These are phyloP conservation scores for Cotoneaster glaucophyllus DNA, from an alignment of 306 rosid species.

Conservation along the genomic window DNA sequence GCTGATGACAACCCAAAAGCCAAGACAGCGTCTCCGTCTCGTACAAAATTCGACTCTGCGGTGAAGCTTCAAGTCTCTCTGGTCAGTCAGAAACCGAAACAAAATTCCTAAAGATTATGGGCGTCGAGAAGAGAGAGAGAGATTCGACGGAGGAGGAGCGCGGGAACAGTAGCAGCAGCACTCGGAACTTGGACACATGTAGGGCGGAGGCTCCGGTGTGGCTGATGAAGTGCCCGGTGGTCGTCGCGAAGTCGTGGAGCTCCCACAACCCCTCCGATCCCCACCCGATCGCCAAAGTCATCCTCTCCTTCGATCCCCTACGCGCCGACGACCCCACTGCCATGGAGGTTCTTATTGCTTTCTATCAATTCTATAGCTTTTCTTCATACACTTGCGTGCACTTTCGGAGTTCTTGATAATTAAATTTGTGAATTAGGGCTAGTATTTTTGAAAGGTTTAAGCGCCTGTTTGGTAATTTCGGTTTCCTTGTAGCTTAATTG, in stretches of 20 bases:
- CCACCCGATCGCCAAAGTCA: conserved; percentile 80
- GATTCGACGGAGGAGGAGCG: conserved; percentile 44
- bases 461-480: not conserved
- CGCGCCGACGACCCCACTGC: conserved; percentile 71
- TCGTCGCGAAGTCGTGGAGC: conserved; percentile 86
- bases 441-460: not conserved
- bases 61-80: not conserved
- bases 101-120: not conserved
- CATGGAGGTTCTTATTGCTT: conserved; percentile 44
- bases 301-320: conserved; percentile 89
- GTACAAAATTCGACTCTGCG: not conserved
- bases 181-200: conserved; percentile 54
- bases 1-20: not conserved
- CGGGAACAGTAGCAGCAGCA: conserved; percentile 35
- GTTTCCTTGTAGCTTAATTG: not conserved
- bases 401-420: not conserved
- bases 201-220: conserved; percentile 91
- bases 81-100: not conserved
- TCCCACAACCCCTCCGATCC: conserved; percentile 64
- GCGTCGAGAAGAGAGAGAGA: not conserved
- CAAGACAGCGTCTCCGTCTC: not conserved
- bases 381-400: not conserved
- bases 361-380: not conserved
- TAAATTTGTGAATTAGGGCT: not conserved
- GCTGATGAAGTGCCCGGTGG: conserved; percentile 93